phyloP scores from a whole-genome alignment of 2,329 filamentous ascomycete species.

The Aschersonia sp. region DNA sequence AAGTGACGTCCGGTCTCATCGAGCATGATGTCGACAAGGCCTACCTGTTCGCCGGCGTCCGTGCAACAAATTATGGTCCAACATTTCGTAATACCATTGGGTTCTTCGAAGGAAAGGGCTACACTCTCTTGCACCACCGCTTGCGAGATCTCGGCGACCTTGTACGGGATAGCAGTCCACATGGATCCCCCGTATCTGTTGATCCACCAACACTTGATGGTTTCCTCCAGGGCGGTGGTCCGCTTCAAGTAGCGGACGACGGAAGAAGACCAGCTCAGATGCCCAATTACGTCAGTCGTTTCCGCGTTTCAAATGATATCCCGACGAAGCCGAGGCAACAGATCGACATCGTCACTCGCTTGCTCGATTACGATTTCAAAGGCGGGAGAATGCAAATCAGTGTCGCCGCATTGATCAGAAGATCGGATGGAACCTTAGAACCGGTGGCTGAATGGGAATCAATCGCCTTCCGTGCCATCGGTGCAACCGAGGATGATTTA shows the following conservation, averaged over 20 bases:
- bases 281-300: conserved; percentile 14
- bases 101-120: conserved; percentile 9
- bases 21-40: conserved; percentile 2
- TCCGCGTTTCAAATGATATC: conserved; percentile 16
- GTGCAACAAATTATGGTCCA: conserved; percentile 12
- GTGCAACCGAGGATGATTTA: conserved; percentile 2
- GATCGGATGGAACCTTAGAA: conserved; percentile 1
- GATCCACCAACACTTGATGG: conserved; percentile 14
- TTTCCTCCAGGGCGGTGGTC: conserved; percentile 11
- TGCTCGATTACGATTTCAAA: conserved; percentile 10
- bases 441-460: conserved; percentile 12
- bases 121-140: conserved; percentile 8
- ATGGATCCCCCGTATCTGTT: conserved; percentile 10
- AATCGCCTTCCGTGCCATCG: conserved; percentile 4
- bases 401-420: conserved; percentile 11
- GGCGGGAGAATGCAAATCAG: conserved; percentile 11
- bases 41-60: conserved; percentile 2
- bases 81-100: conserved; percentile 9
- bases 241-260: conserved; percentile 8
- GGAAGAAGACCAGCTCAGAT: conserved; percentile 11
- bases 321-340: conserved; percentile 6
- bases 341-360: conserved; percentile 11
- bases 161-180: neutral
- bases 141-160: conserved; percentile 9
- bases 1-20: conserved; percentile 1